phyloP scores from a whole-genome alignment of 768 basidiomycete species.

The Cyclocybe cylindracea region DNA sequence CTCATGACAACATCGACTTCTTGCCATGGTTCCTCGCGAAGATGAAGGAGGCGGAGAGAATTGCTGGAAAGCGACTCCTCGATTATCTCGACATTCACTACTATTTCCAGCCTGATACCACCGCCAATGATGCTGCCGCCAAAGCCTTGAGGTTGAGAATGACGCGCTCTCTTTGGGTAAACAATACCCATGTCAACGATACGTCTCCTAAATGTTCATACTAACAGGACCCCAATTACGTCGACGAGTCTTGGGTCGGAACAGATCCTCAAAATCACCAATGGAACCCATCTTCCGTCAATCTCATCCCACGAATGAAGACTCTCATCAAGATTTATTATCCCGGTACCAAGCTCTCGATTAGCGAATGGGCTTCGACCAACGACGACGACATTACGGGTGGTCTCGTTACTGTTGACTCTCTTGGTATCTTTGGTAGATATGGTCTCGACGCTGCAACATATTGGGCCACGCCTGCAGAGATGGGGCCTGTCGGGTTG shows the following conservation, averaged over 20 bases:
- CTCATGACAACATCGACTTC: conserved; percentile 55
- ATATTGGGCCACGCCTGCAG: conserved; percentile 52
- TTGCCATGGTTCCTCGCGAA: conserved; percentile 55
- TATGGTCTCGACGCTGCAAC: conserved; percentile 52
- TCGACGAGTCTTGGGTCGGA: conserved; percentile 58
- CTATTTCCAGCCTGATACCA: conserved; percentile 54
- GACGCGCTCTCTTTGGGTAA: conserved; percentile 53
- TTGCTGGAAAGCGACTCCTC: conserved; percentile 42
- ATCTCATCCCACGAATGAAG: conserved; percentile 51
- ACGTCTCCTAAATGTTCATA: neutral
- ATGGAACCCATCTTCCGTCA: conserved; percentile 42
- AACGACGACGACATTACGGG: conserved; percentile 53
- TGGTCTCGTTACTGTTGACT: conserved; percentile 52
- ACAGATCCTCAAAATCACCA: conserved; percentile 45
- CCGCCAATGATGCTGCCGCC: conserved; percentile 51
- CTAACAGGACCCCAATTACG: conserved; percentile 43
- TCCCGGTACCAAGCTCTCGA: conserved; percentile 57
- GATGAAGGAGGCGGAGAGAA: conserved; percentile 41
- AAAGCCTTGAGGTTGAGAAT: conserved; percentile 50
- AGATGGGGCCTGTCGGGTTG: conserved; percentile 48
- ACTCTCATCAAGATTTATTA: conserved; percentile 48
- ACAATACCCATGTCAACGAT: neutral
- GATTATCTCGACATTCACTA: conserved; percentile 61
- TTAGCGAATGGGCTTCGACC: conserved; percentile 53
- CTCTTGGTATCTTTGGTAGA: conserved; percentile 51